These are phyloP conservation scores for Diplocarpon mali DNA, from an alignment of 2,329 filamentous ascomycete species.

Conservation along the genomic window DNA sequence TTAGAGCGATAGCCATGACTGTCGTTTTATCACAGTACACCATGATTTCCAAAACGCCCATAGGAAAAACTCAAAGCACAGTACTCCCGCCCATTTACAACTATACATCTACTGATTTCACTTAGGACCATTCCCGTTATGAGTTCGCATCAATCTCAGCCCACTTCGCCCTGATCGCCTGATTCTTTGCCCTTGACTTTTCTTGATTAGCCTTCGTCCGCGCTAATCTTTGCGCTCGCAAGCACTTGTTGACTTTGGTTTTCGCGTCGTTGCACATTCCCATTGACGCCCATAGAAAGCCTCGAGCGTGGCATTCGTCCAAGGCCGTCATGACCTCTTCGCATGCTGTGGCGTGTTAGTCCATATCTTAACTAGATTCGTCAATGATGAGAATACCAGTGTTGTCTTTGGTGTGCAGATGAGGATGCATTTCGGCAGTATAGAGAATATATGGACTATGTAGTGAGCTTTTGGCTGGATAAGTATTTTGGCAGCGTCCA, in stretches of 20 bases:
- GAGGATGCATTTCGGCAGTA: conserved; percentile 73
- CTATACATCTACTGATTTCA: not conserved
- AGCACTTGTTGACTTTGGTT: conserved; percentile 70
- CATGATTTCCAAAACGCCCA: conserved; percentile 9
- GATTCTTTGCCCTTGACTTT: conserved; percentile 55
- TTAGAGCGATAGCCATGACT: conserved; percentile 2
- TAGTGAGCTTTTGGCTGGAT: not conserved
- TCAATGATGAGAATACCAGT: conserved; percentile 44
- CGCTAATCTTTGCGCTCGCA: conserved; percentile 69
- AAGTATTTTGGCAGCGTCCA: too few relatives aligned
- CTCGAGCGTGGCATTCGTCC: conserved; percentile 87
- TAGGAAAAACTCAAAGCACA: not conserved
- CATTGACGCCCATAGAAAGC: conserved; percentile 83
- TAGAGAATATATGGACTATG: not conserved
- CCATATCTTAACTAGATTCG: conserved; percentile 1
- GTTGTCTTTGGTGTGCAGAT: conserved; percentile 89
- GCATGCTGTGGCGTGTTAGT: conserved; percentile 52
- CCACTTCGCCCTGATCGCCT: conserved; percentile 68
- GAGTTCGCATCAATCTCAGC: conserved; percentile 65
- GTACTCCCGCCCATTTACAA: not conserved
- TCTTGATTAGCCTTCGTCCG: conserved; percentile 69
- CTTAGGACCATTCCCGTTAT: conserved; percentile 24
- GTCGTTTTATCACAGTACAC: conserved; percentile 10
- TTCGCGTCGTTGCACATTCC: conserved; percentile 89
- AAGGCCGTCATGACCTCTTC: conserved; percentile 88